Evolutionary conservation across 768 basidiomycete genomes (phyloP).

Genomic region (Tulasnella calospora): DNA sequence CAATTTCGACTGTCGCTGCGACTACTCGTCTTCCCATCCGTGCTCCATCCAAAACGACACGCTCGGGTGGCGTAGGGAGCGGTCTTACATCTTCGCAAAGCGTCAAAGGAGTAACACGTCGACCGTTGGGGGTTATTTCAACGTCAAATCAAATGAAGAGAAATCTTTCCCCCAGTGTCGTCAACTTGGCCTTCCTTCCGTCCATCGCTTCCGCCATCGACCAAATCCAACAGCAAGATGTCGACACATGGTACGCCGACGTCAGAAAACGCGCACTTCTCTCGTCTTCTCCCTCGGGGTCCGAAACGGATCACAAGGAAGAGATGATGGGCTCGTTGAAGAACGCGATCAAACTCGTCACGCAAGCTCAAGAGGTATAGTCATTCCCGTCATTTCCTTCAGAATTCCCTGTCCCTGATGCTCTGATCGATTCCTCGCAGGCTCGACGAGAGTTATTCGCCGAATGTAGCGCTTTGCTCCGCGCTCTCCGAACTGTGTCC

Average conservation of each 20-base stretch:
- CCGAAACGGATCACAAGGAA: background rate
- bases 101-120: background rate
- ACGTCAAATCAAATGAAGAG: background rate
- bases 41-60: background rate
- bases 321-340: background rate
- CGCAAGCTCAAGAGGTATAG: slow-evolving; percentile 3
- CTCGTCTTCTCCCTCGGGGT: background rate
- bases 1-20: background rate
- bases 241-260: slow-evolving; percentile 7
- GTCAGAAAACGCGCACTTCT: background rate
- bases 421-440: background rate
- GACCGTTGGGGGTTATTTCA: background rate
- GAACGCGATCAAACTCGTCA: slow-evolving; percentile 6
- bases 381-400: background rate
- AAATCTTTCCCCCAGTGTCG: background rate
- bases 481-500: background rate
- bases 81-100: background rate
- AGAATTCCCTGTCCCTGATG: background rate
- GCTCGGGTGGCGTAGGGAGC: background rate
- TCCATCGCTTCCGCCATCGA: background rate
- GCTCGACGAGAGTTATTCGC: background rate
- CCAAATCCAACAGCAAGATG: background rate
- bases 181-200: background rate
- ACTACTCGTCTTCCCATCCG: background rate
- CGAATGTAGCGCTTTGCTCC: slow-evolving; percentile 1